phyloP scores from a whole-genome alignment of 1,284 basidiomycete species.

The Gomphus bonarii region DNA sequence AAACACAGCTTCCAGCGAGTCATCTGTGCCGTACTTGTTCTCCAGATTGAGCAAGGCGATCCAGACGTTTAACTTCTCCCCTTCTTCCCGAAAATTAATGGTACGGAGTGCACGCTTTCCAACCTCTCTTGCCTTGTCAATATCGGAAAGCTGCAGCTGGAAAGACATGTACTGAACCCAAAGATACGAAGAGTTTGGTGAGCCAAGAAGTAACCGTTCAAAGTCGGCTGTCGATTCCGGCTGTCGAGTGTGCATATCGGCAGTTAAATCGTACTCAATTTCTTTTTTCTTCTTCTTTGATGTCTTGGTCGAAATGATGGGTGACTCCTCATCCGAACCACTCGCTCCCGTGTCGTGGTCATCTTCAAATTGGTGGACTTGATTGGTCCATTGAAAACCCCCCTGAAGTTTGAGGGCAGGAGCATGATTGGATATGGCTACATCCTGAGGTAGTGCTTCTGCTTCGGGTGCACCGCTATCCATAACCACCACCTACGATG shows the following conservation, averaged over 20 bases:
- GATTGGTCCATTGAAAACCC: slow-evolving; percentile 60
- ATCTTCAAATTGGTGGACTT: slow-evolving; percentile 20
- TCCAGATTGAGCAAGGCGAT: slow-evolving; percentile 94
- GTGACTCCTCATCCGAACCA: slow-evolving; percentile 38
- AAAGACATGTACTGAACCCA: slow-evolving; percentile 99
- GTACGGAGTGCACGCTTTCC: slow-evolving; percentile 77
- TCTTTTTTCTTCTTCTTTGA: slow-evolving; percentile 59
- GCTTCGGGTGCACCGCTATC: neutral
- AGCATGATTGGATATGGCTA: slow-evolving; percentile 9
- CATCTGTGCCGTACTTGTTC: slow-evolving; percentile 85
- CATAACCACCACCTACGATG: slow-evolving; percentile 5
- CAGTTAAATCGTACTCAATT: slow-evolving; percentile 76
- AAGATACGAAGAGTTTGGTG: slow-evolving; percentile 93
- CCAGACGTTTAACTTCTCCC: slow-evolving; percentile 97
- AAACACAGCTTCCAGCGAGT: slow-evolving; percentile 71
- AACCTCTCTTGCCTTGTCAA: slow-evolving; percentile 88
- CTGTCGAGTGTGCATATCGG: slow-evolving; percentile 71
- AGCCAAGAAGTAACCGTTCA: slow-evolving; percentile 88
- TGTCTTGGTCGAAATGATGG: slow-evolving; percentile 34
- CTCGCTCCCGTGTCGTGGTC: slow-evolving; percentile 25
- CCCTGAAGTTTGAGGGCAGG: slow-evolving; percentile 39
- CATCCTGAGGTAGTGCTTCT: neutral
- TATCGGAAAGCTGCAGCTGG: slow-evolving; percentile 89
- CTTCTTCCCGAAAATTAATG: slow-evolving; percentile 94
- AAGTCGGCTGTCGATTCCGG: slow-evolving; percentile 93